Evolutionary conservation across 2,329 filamentous ascomycete genomes (phyloP), one percentile per base, ranked within the genome.

Genomic region (Fusarium palustre): DNA sequence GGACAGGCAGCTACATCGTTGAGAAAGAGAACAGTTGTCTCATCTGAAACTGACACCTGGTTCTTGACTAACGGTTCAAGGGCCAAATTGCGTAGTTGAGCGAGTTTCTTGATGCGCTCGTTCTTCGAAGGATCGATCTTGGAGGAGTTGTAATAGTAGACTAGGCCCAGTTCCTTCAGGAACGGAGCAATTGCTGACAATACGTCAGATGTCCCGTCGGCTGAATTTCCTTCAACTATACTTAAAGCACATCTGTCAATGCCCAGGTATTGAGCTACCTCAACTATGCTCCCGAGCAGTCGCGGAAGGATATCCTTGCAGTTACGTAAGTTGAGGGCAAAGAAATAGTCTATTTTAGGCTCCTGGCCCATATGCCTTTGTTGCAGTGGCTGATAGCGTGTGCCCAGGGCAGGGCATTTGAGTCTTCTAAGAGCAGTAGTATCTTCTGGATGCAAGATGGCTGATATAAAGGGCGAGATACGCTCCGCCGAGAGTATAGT

Each of bases 221-320:
- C 70, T 0, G 86, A 88, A 69, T 85, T 80, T 15, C 86, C 86
- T 66, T 88, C 86, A 15, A 88, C 80, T 24, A 88, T 83, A 2
- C 85, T 87, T 1, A 89, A 75, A 0, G 81, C 83, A 68, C 85
- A 88, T 55, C 80, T 79, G 13, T 81, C 64, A 0, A 84, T 81
- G 1, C 86, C 85, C 0, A 89, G 79, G 68, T 85, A 86, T 1
- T 73, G 77, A 7, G 86, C 80, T 2, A 78, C 78, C 66, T 87
- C 82, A 28, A 88, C 62, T 12, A 88, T 79, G 30, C 83, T 85
- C 2, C 85, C 83, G 13, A 89, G 70, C 3, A 88, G 77, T 2
- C 83, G 81, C 1, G 85, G 83, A 9, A 88, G 80, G 4, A 88
- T 68, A 0, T 73, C 46, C 3, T 80, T 69, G 53, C 79, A 79